Percentiles rank a stretch among this genome's conserved stretches.
Conservation (phyloP, 1,284 basidiomycete genomes). For the Apiotrichum porosum region DNA sequence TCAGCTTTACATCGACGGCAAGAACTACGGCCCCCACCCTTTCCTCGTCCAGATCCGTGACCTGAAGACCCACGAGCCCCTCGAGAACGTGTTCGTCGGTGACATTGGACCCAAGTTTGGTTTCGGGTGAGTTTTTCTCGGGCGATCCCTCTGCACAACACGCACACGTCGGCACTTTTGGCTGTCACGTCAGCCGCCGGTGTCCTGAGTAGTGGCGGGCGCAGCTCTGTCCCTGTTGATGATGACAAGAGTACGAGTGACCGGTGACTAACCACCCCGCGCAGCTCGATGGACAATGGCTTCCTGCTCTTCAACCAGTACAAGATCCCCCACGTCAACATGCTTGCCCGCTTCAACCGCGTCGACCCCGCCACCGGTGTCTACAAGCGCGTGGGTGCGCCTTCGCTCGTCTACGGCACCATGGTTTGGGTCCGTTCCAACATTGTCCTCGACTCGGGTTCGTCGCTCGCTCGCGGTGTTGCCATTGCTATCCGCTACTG, state of each 20-base stretch:
- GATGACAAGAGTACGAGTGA: too few species aligned
- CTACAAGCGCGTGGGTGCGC: constrained; percentile 51
- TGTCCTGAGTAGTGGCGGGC: too few species aligned
- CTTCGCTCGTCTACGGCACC: constrained; percentile 56
- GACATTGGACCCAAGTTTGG: constrained; percentile 59
- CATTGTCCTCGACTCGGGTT: constrained; percentile 56
- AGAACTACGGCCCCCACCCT: constrained; percentile 55
- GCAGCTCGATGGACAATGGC: constrained; percentile 51
- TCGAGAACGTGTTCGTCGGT: constrained; percentile 55
- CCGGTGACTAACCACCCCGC: too few species aligned
- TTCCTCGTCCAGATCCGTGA: constrained; percentile 56
- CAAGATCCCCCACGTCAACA: constrained; percentile 54
- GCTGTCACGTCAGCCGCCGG: too few species aligned
- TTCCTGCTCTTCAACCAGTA: constrained; percentile 56
- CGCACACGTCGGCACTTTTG: too few species aligned
- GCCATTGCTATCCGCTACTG: constrained; percentile 55
- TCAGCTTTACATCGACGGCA: constrained; percentile 54
- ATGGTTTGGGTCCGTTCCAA: constrained; percentile 54
- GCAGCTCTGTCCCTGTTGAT: too few species aligned
- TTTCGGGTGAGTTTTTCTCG: constrained; percentile 50
- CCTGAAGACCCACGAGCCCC: constrained; percentile 50
- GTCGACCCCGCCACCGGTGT: constrained; percentile 48
- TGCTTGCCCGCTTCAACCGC: constrained; percentile 59
- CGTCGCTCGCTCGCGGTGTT: constrained; percentile 55
- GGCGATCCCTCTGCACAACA: neutral